Base-by-base conservation (phyloP, 345 rosid genomes). In the Cardiospermum halicacabum region DNA sequence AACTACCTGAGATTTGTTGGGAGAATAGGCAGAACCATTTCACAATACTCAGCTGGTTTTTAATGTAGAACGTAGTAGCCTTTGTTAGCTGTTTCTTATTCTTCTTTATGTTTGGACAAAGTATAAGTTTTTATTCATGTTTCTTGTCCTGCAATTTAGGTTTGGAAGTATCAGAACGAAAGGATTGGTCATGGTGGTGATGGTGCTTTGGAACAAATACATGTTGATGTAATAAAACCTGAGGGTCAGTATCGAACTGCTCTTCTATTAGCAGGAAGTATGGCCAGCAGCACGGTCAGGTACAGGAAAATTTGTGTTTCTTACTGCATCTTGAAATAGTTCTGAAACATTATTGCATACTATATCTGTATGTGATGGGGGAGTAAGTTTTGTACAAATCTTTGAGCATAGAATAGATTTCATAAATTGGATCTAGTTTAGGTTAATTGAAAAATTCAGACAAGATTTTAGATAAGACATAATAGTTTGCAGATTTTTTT, bases 281-380 rank as follows among this genome's bases (percentile, higher is more conserved):
- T 48, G 45, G 78, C 60, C 69, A 87, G 93, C 59, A 75, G 93
- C 59, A 75, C 70, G 25, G 68, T 89, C 60, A 89, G 96, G 96
- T 89, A 77, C 62, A 57, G 63, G 60, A 62, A 16, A 45, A 47
- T 58, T 53, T 66, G 53, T 51, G 10, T 30, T 67, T 71, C 26
- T 65, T 9, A 11, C 21, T 59, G 60, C 75, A 47, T 51, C 16
- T 16, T 32, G 6, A 55, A 16, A 56, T 10, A 50, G 27, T 37
- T 49, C 28, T 1, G 25, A 3, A 57, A 27, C 15, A 3, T 31
- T 27, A n/a, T 55, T 47, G 51, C 51, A 47, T 47, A 6, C 8
- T 24, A 47, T n/a, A 24, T 16, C 19, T 47, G 6, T 16, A 47
- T 13, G 11, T 47, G 9, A 18, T 47, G 22, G 51, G 7, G 51